Base-by-base conservation (phyloP, 2,329 filamentous ascomycete species). In the Trichoderma afroharzianum region DNA sequence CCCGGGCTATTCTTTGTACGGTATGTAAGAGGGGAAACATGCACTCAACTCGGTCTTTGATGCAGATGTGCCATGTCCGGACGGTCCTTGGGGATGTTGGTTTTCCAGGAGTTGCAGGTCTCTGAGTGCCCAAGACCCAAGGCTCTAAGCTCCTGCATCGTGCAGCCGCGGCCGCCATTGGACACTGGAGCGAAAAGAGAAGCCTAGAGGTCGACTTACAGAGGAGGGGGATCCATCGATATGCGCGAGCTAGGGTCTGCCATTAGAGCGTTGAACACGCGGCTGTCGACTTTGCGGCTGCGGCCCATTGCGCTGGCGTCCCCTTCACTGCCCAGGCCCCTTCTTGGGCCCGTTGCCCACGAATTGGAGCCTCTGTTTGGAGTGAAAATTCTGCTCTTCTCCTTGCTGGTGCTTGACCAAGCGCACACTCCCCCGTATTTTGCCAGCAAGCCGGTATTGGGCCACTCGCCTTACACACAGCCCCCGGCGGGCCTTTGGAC, bases 141-240 rank as follows among this genome's bases (percentile, higher is more conserved):
- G 47, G 64, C 33, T 68, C 67, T 69, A 69, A 69, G 67, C 67
- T 69, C 67, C 67, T 69, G 67, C 67, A 69, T 69, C 59, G 39
- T 69, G 67, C 67, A 69, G 67, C 67, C 15, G 55, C 55, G 55
- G n/a, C 36, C 12, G 64, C 55, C 32, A 68, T 68, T 68, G 66
- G 66, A 67, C 50, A 7, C 32, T 32, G 63, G 64, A 55, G 53
- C 39, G 11, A 26, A 59, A 6, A 69, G 8, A 61, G 67, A 62
- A 50, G 66, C 64, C 55, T 43, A 68, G 33, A 58, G 53, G 53
- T 6, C 55, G 53, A 47, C 57, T 18, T 47, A 26, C 33, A 58
- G 67, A 69, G 57, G 67, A 69, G 67, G 67, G 36, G 67, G 43
- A 63, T 70, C 68, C 68, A 70, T 69, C 58, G 43, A 55, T 33